Percentiles rank a stretch among this genome's conserved stretches.
These are phyloP conservation scores for Beta vulgaris DNA, from an alignment of 148 eudicot genomes.

Conservation along the genomic window DNA sequence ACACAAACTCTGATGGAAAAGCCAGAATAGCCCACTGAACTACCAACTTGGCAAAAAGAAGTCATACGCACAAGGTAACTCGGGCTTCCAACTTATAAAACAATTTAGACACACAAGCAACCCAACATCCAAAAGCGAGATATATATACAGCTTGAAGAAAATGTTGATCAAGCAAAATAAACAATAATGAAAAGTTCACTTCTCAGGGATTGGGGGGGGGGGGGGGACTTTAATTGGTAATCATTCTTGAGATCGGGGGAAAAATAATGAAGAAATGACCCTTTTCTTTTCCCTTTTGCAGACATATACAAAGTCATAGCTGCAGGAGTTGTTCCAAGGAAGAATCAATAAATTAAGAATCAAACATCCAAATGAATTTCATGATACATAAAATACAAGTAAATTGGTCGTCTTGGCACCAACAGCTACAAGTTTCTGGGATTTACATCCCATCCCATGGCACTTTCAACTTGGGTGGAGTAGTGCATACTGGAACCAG, in stretches of 20 bases:
- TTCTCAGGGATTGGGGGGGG: neutral
- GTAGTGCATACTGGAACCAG: constrained; percentile 19
- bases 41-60: neutral
- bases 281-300: constrained; percentile 19
- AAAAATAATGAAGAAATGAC: constrained; percentile 13
- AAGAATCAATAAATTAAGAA: constrained; percentile 72
- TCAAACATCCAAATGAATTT: constrained; percentile 54
- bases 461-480: constrained; percentile 30
- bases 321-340: constrained; percentile 29
- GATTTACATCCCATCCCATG: constrained; percentile 27
- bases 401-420: constrained; percentile 42
- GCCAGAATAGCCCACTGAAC: neutral
- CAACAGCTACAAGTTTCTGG: constrained; percentile 45
- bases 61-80: neutral
- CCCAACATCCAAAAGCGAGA: constrained; percentile 2
- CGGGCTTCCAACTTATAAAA: neutral
- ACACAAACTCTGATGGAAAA: neutral
- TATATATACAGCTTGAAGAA: neutral
- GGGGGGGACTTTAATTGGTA: neutral
- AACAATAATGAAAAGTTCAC: neutral
- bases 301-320: constrained; percentile 29
- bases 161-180: neutral
- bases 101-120: neutral
- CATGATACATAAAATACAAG: constrained; percentile 64
- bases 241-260: neutral